Base-by-base conservation (phyloP, 352 stramenopile species). In the Globisporangium sylvaticum region DNA sequence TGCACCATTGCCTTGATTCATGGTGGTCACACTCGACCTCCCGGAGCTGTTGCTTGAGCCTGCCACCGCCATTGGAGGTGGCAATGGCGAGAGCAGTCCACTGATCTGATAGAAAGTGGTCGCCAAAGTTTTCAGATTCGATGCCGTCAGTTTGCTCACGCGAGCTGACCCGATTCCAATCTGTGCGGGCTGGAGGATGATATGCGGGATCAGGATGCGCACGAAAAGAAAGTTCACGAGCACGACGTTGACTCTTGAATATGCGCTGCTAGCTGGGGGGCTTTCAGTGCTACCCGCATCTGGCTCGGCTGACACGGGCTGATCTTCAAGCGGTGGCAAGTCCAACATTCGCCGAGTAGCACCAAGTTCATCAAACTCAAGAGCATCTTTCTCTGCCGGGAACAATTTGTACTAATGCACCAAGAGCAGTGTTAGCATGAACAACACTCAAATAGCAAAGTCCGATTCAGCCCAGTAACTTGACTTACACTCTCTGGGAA, bases 201-300 rank as follows among this genome's bases (percentile, higher is more conserved):
- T 67, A 39, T 87, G 69, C 14, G 83, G 78, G 54, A 91, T 83
- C 61, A 91, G 48, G 18, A 91, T 75, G 2, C 81, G 79, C 1
- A 89, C 59, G 22, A 87, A 65, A 32, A 93, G 31, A 44, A 93
- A 90, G 63, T 89, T 90, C 58, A 88, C 58, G 24, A 88, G 32
- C 18, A 91, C 70, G 3, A 92, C 56, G 62, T 89, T 72, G 63
- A 84, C 87, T 1, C 78, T 76, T 9, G 76, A 68, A 39, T 73
- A 72, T 4, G 8, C 8, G 31, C 31, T 31, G 56, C 27, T 2
- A 27, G 52, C 14, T 64, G 34, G 27, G 14, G 22, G 27, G 18
- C 0, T 50, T n/a, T 8, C 27, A 25, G 15, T 15, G 25, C 14
- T 8, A 37, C 32, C 2, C 25, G 52, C 15, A n/a, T 22, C 25